These are phyloP conservation scores for Epichloe sibirici DNA, from an alignment of 2,329 filamentous ascomycete species.

Conservation along the genomic window DNA sequence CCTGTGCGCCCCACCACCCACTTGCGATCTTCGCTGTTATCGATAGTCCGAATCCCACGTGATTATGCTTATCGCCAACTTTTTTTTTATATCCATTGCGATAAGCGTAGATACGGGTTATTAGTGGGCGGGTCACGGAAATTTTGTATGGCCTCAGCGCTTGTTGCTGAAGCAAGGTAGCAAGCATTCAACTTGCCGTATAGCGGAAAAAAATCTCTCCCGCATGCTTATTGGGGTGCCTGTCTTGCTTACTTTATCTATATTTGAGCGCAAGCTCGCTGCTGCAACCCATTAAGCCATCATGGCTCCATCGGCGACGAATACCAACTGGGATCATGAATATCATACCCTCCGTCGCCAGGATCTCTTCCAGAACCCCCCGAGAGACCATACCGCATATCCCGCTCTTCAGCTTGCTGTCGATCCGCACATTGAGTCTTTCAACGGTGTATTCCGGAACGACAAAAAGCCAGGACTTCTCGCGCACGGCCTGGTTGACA, in stretches of 20 bases:
- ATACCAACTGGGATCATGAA: constrained; percentile 68
- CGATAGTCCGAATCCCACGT: constrained; percentile 14
- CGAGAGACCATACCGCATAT: constrained; percentile 77
- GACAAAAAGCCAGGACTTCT: constrained; percentile 50
- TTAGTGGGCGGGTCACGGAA: constrained; percentile 5
- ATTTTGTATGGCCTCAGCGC: constrained; percentile 18
- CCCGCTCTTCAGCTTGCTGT: constrained; percentile 78
- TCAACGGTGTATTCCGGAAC: constrained; percentile 75
- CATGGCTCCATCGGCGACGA: constrained; percentile 48
- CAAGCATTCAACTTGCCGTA: constrained; percentile 1
- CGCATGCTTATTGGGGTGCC: no score
- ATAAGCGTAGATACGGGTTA: constrained; percentile 3
- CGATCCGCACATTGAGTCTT: constrained; percentile 85
- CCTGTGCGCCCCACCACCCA: not conserved
- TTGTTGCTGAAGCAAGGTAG: constrained; percentile 5
- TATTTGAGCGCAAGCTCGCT: constrained; percentile 1
- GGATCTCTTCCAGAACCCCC: constrained; percentile 77
- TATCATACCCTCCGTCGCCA: constrained; percentile 81
- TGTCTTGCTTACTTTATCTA: not conserved
- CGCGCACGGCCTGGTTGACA: constrained; percentile 69
- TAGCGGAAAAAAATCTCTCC: not conserved
- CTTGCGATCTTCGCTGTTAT: constrained; percentile 9
- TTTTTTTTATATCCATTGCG: constrained; percentile 20
- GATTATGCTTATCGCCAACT: constrained; percentile 14
- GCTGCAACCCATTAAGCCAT: constrained; percentile 7